Percentiles rank a stretch among this genome's conserved stretches.
Evolutionary conservation across 2,329 filamentous ascomycete genomes (phyloP).

Genomic region (Stagonosporopsis cucurbitacearum): DNA sequence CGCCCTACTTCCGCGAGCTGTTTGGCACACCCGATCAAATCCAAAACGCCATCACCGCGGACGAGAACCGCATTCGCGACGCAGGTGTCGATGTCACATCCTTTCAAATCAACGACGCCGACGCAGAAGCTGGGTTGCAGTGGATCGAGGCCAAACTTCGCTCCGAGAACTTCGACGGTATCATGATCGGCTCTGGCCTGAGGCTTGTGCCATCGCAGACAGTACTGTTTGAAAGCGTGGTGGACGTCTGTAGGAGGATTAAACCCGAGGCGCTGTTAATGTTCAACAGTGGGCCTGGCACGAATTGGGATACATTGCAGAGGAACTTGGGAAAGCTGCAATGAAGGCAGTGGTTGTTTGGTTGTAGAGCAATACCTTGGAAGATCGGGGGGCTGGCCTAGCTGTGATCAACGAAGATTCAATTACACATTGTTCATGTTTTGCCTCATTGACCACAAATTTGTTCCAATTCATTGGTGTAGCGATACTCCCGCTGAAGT

Average conservation of each 20-base stretch:
- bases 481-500: not conserved
- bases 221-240: not conserved
- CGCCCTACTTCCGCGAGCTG: constrained; percentile 1
- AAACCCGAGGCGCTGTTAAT: not conserved
- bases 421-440: too few species aligned
- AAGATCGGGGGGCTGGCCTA: not conserved
- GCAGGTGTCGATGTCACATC: constrained; percentile 1
- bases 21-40: constrained; percentile 5
- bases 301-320: constrained; percentile 4
- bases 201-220: constrained; percentile 2
- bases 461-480: not conserved
- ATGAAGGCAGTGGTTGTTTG: not conserved
- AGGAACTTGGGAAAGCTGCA: not conserved
- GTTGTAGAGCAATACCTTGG: not conserved
- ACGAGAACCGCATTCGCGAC: constrained; percentile 1
- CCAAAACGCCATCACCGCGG: constrained; percentile 2
- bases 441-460: too few species aligned
- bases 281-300: constrained; percentile 4
- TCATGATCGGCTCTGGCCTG: constrained; percentile 1
- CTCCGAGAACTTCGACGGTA: not conserved
- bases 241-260: not conserved
- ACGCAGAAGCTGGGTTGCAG: not conserved
- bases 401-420: not conserved
- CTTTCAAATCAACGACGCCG: not conserved
- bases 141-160: not conserved